A percentile compares a stretch with the other conserved stretches of the same genome.
Conservation (phyloP, 2,329 filamentous ascomycete species). For the Aspergillus sp. region DNA sequence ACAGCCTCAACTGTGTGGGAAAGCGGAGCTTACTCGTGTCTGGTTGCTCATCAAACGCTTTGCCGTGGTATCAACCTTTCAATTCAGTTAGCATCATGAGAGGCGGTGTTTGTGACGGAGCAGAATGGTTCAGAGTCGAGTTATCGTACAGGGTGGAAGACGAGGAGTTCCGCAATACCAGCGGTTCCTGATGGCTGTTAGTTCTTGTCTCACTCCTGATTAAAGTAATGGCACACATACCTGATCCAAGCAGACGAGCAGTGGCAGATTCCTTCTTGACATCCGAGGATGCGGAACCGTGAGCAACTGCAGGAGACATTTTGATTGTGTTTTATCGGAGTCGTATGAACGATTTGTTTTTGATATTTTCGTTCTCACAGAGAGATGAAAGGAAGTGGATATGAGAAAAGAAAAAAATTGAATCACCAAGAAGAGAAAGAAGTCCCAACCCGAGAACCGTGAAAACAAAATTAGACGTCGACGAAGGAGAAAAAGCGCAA, state of each 20-base stretch:
- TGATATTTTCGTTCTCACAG: conserved; percentile 4
- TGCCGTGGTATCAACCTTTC: conserved; percentile 90
- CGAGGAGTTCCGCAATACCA: conserved; percentile 86
- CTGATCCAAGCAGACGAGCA: conserved; percentile 87
- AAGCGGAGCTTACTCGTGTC: conserved; percentile 57
- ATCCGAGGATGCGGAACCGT: conserved; percentile 55
- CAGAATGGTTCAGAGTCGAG: neutral
- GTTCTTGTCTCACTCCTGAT: conserved; percentile 12
- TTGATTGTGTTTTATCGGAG: conserved; percentile 15
- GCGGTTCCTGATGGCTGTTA: conserved; percentile 66
- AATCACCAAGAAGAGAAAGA: conserved; percentile 4
- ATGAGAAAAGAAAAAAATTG: neutral
- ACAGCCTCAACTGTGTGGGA: neutral
- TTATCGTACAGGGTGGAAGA: conserved; percentile 79
- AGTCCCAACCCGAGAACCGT: conserved; percentile 3
- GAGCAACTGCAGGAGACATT: conserved; percentile 57
- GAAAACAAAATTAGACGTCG: conserved; percentile 13
- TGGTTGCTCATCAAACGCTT: conserved; percentile 99
- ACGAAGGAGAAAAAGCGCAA: conserved; percentile 12
- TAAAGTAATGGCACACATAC: conserved; percentile 50
- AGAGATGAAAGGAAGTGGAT: neutral
- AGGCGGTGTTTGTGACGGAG: neutral
- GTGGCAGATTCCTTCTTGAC: conserved; percentile 84
- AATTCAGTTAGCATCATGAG: conserved; percentile 21
- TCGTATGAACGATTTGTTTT: conserved; percentile 11